A percentile compares a stretch with the other conserved stretches of the same genome.
These are phyloP conservation scores for Moricandia moricandioides DNA, from an alignment of 345 rosid genomes.

Conservation along the genomic window DNA sequence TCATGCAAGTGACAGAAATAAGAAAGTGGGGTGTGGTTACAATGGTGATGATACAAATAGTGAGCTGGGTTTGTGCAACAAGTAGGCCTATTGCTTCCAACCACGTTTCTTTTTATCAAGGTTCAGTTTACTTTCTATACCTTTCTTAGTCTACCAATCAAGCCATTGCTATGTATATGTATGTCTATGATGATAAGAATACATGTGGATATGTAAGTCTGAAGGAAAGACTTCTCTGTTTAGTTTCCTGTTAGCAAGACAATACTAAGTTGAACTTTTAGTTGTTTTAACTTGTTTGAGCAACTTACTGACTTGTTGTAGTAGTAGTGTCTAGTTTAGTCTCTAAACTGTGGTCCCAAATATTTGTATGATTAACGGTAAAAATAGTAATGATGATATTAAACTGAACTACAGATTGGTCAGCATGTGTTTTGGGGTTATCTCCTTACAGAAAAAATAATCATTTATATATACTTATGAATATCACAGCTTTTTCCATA, in stretches of 20 bases:
- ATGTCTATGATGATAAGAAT: not conserved
- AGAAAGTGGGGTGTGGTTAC: constrained; percentile 31
- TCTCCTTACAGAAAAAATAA: not conserved
- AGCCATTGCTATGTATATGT: constrained; percentile 11
- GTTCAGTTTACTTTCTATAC: constrained; percentile 26
- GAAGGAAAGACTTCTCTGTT: constrained; percentile 6
- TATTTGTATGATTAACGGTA: constrained; percentile 8
- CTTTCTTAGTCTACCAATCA: not conserved
- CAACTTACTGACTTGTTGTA: constrained; percentile 13
- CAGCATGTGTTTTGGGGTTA: not conserved
- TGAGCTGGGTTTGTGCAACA: constrained; percentile 46
- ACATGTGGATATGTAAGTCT: not conserved
- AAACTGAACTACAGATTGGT: not conserved
- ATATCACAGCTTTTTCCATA: not conserved
- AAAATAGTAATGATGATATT: not conserved
- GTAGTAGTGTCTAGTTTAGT: constrained; percentile 15
- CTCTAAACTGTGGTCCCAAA: constrained; percentile 24
- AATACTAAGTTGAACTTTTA: not conserved
- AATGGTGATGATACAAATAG: constrained; percentile 42
- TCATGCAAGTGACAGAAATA: constrained; percentile 41
- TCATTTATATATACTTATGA: not conserved
- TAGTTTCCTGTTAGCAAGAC: constrained; percentile 26
- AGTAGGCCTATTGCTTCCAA: constrained; percentile 51
- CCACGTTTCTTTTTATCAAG: constrained; percentile 41
- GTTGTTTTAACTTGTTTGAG: constrained; percentile 10